Conservation (phyloP, 768 basidiomycete genomes). For the Lentinus brumalis region DNA sequence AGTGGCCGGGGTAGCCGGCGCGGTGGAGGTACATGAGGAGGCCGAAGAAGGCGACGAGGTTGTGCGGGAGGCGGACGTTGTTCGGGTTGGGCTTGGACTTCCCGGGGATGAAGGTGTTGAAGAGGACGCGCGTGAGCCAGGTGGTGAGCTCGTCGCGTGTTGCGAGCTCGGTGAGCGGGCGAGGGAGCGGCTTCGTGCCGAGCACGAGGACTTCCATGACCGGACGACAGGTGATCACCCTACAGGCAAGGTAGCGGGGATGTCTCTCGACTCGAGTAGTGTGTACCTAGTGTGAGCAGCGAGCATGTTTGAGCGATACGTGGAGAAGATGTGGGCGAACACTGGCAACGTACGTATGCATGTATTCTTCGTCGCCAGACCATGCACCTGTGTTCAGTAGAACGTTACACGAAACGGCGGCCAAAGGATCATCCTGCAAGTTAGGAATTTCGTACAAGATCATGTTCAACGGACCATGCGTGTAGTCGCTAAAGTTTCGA, state of each 20-base stretch:
- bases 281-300: neutral
- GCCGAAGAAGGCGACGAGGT: constrained; percentile 35
- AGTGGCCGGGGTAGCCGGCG: constrained; percentile 40
- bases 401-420: constrained; percentile 33
- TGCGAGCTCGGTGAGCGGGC: constrained; percentile 23
- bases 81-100: constrained; percentile 20
- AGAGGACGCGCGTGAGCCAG: constrained; percentile 38
- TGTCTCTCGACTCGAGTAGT: constrained; percentile 30
- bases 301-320: neutral
- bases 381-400: constrained; percentile 32
- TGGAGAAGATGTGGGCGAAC: no score
- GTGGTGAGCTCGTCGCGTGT: constrained; percentile 31
- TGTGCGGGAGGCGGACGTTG: constrained; percentile 37
- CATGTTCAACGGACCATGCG: constrained; percentile 33
- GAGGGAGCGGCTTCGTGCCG: neutral
- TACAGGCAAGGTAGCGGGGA: constrained; percentile 33
- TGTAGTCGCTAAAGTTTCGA: constrained; percentile 31
- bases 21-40: constrained; percentile 36
- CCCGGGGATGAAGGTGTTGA: constrained; percentile 34
- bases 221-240: constrained; percentile 24
- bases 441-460: constrained; percentile 31
- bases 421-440: constrained; percentile 25
- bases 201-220: neutral
- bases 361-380: constrained; percentile 32
- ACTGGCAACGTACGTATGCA: constrained; percentile 29